Conservation (phyloP, 768 basidiomycete species). For the Brasilioporus rufonigricans region DNA sequence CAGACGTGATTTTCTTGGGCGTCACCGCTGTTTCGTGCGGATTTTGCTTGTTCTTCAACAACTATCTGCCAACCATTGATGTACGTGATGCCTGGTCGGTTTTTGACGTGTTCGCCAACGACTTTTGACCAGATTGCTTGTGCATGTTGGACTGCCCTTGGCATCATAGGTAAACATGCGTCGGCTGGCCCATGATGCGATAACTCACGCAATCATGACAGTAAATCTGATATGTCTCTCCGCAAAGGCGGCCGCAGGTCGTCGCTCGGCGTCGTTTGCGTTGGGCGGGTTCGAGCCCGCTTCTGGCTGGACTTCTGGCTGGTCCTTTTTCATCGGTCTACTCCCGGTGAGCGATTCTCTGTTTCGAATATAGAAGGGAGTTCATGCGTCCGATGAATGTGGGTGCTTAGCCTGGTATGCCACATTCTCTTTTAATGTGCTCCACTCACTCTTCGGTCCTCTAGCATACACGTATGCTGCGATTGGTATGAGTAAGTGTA, state of each 20-base stretch:
- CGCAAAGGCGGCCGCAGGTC: conserved; percentile 53
- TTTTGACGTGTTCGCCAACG: background rate
- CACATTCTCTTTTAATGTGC: background rate
- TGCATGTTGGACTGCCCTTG: conserved; percentile 61
- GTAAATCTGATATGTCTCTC: conserved; percentile 58
- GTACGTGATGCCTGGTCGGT: conserved; percentile 27
- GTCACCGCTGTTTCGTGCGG: conserved; percentile 46
- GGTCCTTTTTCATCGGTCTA: conserved; percentile 67
- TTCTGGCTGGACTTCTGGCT: conserved; percentile 67
- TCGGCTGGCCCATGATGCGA: background rate
- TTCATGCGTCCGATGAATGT: background rate
- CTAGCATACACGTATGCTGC: conserved; percentile 55
- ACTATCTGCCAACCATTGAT: conserved; percentile 47
- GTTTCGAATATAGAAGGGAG: background rate
- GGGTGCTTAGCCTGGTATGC: conserved; percentile 28
- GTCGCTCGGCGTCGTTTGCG: conserved; percentile 53
- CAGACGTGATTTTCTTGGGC: conserved; percentile 57
- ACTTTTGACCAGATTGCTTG: conserved; percentile 45
- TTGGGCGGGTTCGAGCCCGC: conserved; percentile 59
- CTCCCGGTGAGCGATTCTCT: conserved; percentile 42
- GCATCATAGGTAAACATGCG: conserved; percentile 43
- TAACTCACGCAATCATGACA: conserved; percentile 26
- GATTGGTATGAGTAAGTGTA: conserved; percentile 56
- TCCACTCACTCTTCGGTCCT: conserved; percentile 16
- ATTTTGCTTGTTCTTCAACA: conserved; percentile 58